Evolutionary conservation across 2,329 filamentous ascomycete species (phyloP).

Genomic region (Dothideomycetes sp.): DNA sequence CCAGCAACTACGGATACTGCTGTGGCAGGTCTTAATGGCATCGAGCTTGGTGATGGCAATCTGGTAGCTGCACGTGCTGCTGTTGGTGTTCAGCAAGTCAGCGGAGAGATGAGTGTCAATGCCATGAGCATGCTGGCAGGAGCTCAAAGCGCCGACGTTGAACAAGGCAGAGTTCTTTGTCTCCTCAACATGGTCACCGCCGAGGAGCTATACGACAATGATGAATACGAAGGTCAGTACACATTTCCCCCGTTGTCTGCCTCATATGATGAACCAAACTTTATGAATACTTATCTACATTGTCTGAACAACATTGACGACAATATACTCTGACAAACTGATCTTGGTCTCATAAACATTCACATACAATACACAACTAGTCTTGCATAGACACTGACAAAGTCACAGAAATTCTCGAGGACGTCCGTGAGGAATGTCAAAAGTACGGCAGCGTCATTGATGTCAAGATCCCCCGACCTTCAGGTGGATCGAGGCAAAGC

Average conservation of each 20-base stretch:
- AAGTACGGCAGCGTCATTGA: slow-evolving; percentile 81
- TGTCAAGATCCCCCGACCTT: slow-evolving; percentile 87
- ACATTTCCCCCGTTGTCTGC: not conserved
- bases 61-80: slow-evolving; percentile 83
- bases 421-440: slow-evolving; percentile 81
- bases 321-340: slow-evolving; percentile 12
- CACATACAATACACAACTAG: no score
- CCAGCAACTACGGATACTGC: slow-evolving; percentile 67
- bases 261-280: not conserved
- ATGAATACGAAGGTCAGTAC: slow-evolving; percentile 80
- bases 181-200: slow-evolving; percentile 97
- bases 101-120: slow-evolving; percentile 89
- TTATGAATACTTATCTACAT: not conserved
- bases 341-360: no score
- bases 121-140: slow-evolving; percentile 97
- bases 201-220: slow-evolving; percentile 84
- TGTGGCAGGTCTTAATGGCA: slow-evolving; percentile 81
- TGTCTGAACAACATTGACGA: not conserved
- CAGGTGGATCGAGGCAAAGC: slow-evolving; percentile 69
- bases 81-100: slow-evolving; percentile 87
- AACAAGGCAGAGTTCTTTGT: slow-evolving; percentile 76
- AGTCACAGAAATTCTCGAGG: slow-evolving; percentile 78
- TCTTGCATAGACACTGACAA: slow-evolving; percentile 18
- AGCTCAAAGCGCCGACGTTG: slow-evolving; percentile 61
- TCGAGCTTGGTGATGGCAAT: slow-evolving; percentile 80